Evolutionary conservation across 2,329 filamentous ascomycete species (phyloP).

Genomic region (Claviceps arundinis): DNA sequence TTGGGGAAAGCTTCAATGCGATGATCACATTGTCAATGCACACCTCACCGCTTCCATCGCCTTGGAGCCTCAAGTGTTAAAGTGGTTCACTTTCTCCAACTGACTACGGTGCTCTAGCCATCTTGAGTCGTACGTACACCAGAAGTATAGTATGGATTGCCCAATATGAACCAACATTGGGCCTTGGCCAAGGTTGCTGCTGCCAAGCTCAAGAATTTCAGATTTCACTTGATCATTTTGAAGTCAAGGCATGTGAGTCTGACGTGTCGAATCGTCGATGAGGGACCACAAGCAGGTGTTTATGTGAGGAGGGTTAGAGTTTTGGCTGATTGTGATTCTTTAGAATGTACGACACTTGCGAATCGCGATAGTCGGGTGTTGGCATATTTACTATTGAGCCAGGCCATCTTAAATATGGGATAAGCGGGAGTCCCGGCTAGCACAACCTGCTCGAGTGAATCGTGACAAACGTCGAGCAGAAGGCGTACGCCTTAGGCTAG

Average conservation of each 20-base stretch:
- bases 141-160: neutral
- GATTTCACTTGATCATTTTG: neutral
- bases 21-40: neutral
- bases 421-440: neutral
- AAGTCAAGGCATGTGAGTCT: too few species aligned
- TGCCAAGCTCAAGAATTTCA: neutral
- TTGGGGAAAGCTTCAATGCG: too few species aligned
- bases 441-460: neutral
- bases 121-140: neutral
- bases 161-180: neutral
- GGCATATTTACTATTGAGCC: too few species aligned
- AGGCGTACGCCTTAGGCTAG: neutral
- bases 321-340: too few species aligned
- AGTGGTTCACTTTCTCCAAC: neutral
- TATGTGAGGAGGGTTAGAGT: too few species aligned
- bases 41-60: neutral
- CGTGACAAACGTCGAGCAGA: neutral
- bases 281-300: too few species aligned
- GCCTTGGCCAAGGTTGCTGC: neutral
- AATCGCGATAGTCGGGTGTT: too few species aligned
- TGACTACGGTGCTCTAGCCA: neutral
- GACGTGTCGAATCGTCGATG: too few species aligned
- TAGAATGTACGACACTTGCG: too few species aligned
- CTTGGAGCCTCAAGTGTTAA: too few species aligned
- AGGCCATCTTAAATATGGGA: neutral